Conservation (phyloP, 2,329 filamentous ascomycete genomes). For the Botryosphaeria dothidea region DNA sequence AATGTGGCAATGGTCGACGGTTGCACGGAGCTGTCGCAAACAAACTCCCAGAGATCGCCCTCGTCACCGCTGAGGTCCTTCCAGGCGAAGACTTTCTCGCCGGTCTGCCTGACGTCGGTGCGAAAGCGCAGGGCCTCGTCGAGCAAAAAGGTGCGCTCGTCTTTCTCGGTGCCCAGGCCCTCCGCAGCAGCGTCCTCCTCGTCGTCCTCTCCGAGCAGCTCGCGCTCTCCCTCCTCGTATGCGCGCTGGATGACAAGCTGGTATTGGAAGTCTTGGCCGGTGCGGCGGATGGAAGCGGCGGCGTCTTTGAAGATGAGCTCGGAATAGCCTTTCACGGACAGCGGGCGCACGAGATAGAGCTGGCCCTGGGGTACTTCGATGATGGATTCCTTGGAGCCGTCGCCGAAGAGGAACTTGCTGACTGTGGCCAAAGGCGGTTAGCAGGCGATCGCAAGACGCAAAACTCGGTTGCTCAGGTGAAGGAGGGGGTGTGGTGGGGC, state of each 20-base stretch:
- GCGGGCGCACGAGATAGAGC: conserved; percentile 92
- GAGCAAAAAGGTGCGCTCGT: conserved; percentile 97
- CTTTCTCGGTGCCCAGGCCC: conserved; percentile 74
- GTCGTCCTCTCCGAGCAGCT: conserved; percentile 85
- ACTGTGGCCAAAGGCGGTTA: conserved; percentile 53
- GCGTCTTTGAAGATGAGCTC: conserved; percentile 99
- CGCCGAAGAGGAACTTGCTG: conserved; percentile 88
- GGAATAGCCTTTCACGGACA: conserved; percentile 95
- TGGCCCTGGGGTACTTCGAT: conserved; percentile 95
- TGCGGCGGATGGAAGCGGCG: conserved; percentile 85
- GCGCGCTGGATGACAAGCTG: conserved; percentile 95
- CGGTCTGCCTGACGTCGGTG: conserved; percentile 75
- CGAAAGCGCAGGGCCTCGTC: conserved; percentile 89
- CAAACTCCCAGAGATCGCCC: conserved; percentile 96
- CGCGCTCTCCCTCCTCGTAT: conserved; percentile 96
- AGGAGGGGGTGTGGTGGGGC: conserved; percentile 17
- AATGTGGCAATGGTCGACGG: conserved; percentile 76
- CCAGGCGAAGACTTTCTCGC: conserved; percentile 90
- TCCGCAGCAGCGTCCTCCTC: conserved; percentile 78
- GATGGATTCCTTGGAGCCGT: conserved; percentile 85
- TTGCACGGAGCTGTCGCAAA: conserved; percentile 77
- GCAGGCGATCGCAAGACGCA: conserved; percentile 11
- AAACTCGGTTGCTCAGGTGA: conserved; percentile 17
- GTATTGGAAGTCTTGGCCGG: conserved; percentile 94
- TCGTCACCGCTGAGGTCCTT: conserved; percentile 89